Base-by-base conservation (phyloP, 352 stramenopile species). In the Phytophthora quininea region DNA sequence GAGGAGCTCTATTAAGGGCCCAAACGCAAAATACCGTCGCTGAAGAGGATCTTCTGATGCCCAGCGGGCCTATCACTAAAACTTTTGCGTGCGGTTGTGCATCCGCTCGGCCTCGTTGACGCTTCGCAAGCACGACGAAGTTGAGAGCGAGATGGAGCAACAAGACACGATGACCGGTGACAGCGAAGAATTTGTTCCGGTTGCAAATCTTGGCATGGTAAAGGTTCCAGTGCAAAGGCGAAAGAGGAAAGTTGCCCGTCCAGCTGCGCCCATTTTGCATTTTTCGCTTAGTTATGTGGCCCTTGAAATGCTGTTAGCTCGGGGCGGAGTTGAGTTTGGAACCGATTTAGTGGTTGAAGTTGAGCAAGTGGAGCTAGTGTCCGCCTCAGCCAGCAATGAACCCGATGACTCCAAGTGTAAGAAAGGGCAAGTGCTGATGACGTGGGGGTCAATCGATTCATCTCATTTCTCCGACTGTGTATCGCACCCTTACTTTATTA, bases 171-270 rank as follows among this genome's bases (percentile, higher is more conserved):
- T 9, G 30, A 42, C 43, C 29, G 32, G 30, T 47, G 63, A 69
- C 11, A 69, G 53, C 30, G 48, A 47, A 58, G 84, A 93, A 51
- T 69, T 91, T 4, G 83, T 96, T 38, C 88, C 88, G 24, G 88
- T 96, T 30, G 88, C 88, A 53, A 94, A 95, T 63, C 62, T 96
- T 35, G 88, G 88, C 9, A 79, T 96, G 37, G 88, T 96, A 5
- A 82, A 83, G 50, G 79, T 96, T 24, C 71, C 73, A 11, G 40
- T 76, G 51, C 60, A 85, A 38, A 69, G 64, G 33, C 76, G 45
- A 37, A 80, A 76, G 54, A 73, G 56, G 54, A 87, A 77, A 46
- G 55, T 91, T 1, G 87, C 80, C 24, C 82, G 83, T 50, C 78
- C 86, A n/a, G 80, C 88, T 10, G 58, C 68, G 15, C 81, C 86